A percentile compares a stretch with the other conserved stretches of the same genome.
Conservation (phyloP, 805 yeast species). For the Teunomyces pallodes region DNA sequence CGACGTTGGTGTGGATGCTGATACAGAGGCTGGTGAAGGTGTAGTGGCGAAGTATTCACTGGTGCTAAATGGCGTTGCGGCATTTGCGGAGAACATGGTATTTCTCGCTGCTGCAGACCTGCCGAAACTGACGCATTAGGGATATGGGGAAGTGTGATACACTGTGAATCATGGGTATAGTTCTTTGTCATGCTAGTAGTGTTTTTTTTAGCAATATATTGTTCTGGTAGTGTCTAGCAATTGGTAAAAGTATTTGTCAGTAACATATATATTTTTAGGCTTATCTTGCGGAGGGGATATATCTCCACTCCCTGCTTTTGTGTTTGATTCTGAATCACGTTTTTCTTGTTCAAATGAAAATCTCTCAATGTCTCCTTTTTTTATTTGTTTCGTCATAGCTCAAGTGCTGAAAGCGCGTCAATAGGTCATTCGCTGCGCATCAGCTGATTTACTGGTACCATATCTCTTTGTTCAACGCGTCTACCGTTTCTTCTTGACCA, state of each 20-base stretch:
- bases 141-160: neutral
- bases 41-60: neutral
- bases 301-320: neutral
- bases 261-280: neutral
- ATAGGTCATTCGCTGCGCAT: neutral
- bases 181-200: neutral
- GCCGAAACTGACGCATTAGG: neutral
- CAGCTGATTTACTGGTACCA: neutral
- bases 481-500: constrained; percentile 5
- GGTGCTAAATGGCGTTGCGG: constrained; percentile 3
- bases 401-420: too few species aligned
- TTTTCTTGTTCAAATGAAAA: neutral
- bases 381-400: too few species aligned
- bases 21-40: constrained; percentile 1
- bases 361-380: too few species aligned
- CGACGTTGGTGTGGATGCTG: constrained; percentile 4
- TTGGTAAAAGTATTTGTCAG: neutral
- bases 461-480: neutral
- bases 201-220: neutral
- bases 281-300: neutral
- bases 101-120: neutral
- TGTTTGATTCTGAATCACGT: neutral
- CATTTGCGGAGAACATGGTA: neutral
- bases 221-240: neutral
- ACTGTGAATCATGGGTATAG: neutral